These are phyloP conservation scores for Solioccasus polychromus DNA, from an alignment of 768 basidiomycete genomes.

Conservation along the genomic window DNA sequence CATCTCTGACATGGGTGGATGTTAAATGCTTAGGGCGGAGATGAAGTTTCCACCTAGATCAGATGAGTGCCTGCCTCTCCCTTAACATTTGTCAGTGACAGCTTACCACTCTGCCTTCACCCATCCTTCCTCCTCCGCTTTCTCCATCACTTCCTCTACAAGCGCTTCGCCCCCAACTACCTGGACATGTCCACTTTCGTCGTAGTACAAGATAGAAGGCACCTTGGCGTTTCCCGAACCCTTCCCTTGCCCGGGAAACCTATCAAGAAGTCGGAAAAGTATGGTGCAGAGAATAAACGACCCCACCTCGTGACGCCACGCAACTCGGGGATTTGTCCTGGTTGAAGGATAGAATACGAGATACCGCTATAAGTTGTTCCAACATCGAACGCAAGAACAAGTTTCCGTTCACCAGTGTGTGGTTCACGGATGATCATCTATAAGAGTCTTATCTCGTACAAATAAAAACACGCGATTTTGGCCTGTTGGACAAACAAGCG, in stretches of 20 bases:
- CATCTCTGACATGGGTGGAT: constrained; percentile 17
- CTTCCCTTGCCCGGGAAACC: constrained; percentile 39
- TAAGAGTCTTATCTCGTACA: no score
- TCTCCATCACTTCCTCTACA: constrained; percentile 28
- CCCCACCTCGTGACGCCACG: constrained; percentile 10
- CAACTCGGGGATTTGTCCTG: constrained; percentile 10
- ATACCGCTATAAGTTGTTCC: constrained; percentile 47
- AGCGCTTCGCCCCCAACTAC: constrained; percentile 41
- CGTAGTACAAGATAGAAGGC: constrained; percentile 44
- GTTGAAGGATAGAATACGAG: constrained; percentile 30
- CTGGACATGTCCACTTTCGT: constrained; percentile 30
- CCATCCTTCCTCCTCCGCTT: constrained; percentile 31
- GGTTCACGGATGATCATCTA: no score
- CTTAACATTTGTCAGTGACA: not conserved
- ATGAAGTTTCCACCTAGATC: constrained; percentile 26
- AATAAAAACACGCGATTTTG: no score
- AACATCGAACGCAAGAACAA: constrained; percentile 46
- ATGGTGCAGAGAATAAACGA: not conserved
- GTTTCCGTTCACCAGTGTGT: constrained; percentile 18
- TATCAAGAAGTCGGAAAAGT: constrained; percentile 15
- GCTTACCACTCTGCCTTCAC: constrained; percentile 18
- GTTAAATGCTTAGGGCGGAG: constrained; percentile 14
- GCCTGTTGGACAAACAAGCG: no score
- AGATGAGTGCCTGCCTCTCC: not conserved
- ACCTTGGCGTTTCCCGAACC: constrained; percentile 42